A percentile compares a stretch with the other conserved stretches of the same genome.
phyloP scores from a whole-genome alignment of 2,329 filamentous ascomycete species.

The Aspergillus sp. region DNA sequence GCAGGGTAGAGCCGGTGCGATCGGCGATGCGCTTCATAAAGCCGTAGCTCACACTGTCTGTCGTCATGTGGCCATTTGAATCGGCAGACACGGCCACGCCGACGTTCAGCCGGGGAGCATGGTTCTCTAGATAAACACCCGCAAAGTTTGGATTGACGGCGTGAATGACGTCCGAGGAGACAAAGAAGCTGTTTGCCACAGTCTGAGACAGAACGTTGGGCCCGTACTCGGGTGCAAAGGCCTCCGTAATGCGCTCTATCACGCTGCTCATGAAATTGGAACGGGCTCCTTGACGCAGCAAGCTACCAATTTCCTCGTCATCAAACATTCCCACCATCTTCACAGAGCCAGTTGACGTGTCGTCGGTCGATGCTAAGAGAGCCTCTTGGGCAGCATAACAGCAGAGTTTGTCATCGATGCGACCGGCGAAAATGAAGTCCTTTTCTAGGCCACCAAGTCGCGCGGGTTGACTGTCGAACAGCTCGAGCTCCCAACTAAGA shows the following conservation, averaged over 20 bases:
- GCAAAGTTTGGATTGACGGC: constrained; percentile 95
- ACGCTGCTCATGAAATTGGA: constrained; percentile 83
- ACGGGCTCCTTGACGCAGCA: constrained; percentile 83
- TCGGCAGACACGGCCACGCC: constrained; percentile 79
- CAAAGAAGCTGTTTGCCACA: constrained; percentile 86
- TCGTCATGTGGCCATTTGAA: constrained; percentile 94
- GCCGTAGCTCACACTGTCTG: constrained; percentile 80
- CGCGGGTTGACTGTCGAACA: constrained; percentile 87
- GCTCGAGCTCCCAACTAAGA: constrained; percentile 94
- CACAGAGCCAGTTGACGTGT: constrained; percentile 60
- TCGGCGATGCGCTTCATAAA: constrained; percentile 78
- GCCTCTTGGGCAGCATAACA: constrained; percentile 87
- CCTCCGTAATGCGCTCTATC: constrained; percentile 75
- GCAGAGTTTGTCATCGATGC: constrained; percentile 97
- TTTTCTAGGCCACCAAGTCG: constrained; percentile 80
- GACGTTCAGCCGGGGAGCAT: constrained; percentile 84
- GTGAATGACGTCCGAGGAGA: constrained; percentile 91
- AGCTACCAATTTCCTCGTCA: constrained; percentile 92
- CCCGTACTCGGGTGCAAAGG: constrained; percentile 51
- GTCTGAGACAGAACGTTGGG: constrained; percentile 70
- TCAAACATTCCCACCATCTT: constrained; percentile 95
- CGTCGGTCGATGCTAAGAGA: constrained; percentile 66
- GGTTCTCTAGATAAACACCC: constrained; percentile 76
- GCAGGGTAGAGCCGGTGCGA: constrained; percentile 68
- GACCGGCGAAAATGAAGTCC: constrained; percentile 91